phyloP scores from a whole-genome alignment of 2,329 filamentous ascomycete genomes.

The Curvularia lunata region DNA sequence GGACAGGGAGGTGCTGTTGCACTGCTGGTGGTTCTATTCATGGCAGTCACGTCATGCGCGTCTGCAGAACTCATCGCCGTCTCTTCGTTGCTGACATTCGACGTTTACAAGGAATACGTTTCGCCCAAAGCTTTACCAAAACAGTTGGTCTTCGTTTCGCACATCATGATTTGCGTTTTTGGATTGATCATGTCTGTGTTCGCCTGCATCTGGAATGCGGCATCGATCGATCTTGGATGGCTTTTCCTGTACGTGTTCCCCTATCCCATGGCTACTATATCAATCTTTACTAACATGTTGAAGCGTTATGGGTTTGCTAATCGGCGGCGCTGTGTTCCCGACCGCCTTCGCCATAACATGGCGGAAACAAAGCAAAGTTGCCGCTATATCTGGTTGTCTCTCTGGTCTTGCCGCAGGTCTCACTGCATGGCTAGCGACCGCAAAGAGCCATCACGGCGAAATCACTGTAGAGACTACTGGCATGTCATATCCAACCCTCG shows the following conservation, averaged over 20 bases:
- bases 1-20: conserved; percentile 41
- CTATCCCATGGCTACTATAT: not conserved
- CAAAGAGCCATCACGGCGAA: conserved; percentile 47
- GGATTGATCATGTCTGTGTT: conserved; percentile 52
- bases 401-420: conserved; percentile 45
- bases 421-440: conserved; percentile 48
- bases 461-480: conserved; percentile 51
- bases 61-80: conserved; percentile 53
- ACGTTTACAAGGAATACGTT: conserved; percentile 55
- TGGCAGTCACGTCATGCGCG: conserved; percentile 46
- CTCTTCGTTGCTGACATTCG: conserved; percentile 51
- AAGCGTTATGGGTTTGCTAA: conserved; percentile 51
- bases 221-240: conserved; percentile 52
- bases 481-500: conserved; percentile 48
- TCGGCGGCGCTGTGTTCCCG: conserved; percentile 53
- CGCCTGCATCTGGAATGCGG: conserved; percentile 47
- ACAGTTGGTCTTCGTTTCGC: conserved; percentile 50
- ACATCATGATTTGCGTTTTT: conserved; percentile 51
- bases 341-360: conserved; percentile 48
- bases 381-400: conserved; percentile 44
- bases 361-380: conserved; percentile 43
- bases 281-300: conserved; percentile 15
- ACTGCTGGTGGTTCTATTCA: conserved; percentile 41
- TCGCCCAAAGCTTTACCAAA: conserved; percentile 45
- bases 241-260: conserved; percentile 41